These are phyloP conservation scores for Arabis alpina DNA, from an alignment of 345 rosid species.

Conservation along the genomic window DNA sequence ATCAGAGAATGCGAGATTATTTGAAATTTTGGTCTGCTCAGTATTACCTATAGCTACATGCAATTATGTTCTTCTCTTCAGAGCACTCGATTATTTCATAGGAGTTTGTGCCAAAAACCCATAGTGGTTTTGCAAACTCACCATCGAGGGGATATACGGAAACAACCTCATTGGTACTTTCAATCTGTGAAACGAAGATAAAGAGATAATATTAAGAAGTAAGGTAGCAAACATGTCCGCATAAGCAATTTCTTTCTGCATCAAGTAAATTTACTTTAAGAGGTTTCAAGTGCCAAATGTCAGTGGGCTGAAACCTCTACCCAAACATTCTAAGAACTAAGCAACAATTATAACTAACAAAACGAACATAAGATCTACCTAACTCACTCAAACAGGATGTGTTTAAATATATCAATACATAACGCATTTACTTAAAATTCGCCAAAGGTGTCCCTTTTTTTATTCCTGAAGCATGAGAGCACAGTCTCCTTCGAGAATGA, in stretches of 20 bases:
- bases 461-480: background rate
- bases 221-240: background rate
- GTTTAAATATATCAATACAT: background rate
- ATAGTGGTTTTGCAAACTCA: slow-evolving; percentile 84
- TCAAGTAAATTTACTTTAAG: background rate
- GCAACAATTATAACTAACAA: background rate
- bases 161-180: slow-evolving; percentile 62
- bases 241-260: background rate
- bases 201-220: slow-evolving; percentile 7
- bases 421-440: background rate
- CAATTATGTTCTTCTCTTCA: slow-evolving; percentile 65
- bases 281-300: slow-evolving; percentile 14
- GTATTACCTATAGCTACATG: slow-evolving; percentile 81
- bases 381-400: background rate
- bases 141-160: slow-evolving; percentile 67
- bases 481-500: background rate
- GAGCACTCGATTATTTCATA: slow-evolving; percentile 67
- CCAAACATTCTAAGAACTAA: background rate
- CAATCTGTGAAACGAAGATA: slow-evolving; percentile 55
- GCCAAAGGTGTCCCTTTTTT: background rate
- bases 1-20: slow-evolving; percentile 9
- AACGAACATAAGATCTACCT: background rate
- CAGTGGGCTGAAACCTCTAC: slow-evolving; percentile 2
- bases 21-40: slow-evolving; percentile 25
- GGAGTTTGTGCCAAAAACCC: slow-evolving; percentile 85